Base-by-base conservation (phyloP, 768 basidiomycete species). In the Coprinellus micaceus region DNA sequence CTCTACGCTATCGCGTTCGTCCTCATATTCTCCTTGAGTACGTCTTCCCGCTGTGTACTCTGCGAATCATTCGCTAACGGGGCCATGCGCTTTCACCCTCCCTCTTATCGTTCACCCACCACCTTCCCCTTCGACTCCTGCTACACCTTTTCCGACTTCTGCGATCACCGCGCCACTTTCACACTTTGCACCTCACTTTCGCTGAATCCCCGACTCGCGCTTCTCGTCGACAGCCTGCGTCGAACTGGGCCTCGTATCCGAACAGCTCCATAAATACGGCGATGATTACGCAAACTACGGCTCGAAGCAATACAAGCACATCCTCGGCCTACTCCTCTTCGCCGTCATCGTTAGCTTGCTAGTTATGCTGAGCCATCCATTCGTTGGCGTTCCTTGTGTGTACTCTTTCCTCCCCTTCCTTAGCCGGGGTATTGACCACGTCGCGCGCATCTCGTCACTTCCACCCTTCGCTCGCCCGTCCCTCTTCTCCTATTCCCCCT, bases 211-310 rank as follows among this genome's bases (percentile, higher is more conserved):
- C 9, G 37, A 7, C 36, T 4, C 50, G 12, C 2, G 15, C 25
- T 13, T 13, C n/a, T 19, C 30, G 13, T 26, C 40, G n/a, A 43
- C n/a, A 69, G 68, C 67, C 17, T 64, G 55, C 50, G 60, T 62
- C 29, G 63, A 67, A 46, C 65, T 72, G 24, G 68, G 69, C 15
- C 65, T 69, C 15, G 69, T 72, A 19, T 67, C 66, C 1, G 51
- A 69, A 30, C 64, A 69, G 36, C 60, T 72, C 47, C 71, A 72
- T 57, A 65, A 63, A 43, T 65, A 66, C 26, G 71, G 71, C 1
- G 63, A 68, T 28, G 54, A 36, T 17, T 57, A 63, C 40, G 52
- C 54, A 15, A 60, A 68, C 52, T 72, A 69, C 43, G 66, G 68
- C 0, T 66, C 66, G 4, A 62, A 59, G 28, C 59, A 67, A 46